Base-by-base conservation (phyloP, 345 rosid species). In the Ceriops tagal region DNA sequence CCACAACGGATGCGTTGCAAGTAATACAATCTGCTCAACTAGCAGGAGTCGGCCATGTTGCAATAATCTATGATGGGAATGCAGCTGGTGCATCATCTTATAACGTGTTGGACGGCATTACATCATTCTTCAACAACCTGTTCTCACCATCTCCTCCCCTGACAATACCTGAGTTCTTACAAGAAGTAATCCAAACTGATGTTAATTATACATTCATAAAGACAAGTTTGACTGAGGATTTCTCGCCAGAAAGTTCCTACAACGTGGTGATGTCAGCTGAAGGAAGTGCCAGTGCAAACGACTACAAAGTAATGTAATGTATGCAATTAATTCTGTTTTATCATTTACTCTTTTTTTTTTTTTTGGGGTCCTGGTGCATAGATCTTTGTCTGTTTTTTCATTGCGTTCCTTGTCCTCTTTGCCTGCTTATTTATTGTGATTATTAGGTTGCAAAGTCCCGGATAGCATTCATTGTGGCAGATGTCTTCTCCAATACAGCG, bases 291-390 rank as follows among this genome's bases (percentile, higher is more conserved):
- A 78, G 66, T 71, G 64, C 72, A 62, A 76, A 75, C 84, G 87
- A 87, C 92, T 89, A 84, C 99, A 95, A 95, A 95, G 99, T 95
- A 95, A 92, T 90, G 98, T 90, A 92, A 92, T 91, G 99, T 89
- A 92, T 87, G 90, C 92, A 47, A 73, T 82, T 78, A 61, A 71
- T 72, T 81, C 81, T 71, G 75, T 73, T 75, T 73, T 61, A 19
- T 67, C 67, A 10, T 6, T 19, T 30, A 6, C 10, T 5, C 28
- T 8, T 49, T 16, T 0, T 27, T 66, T 0, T 51, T 20, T 62
- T 69, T n/a, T n/a, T n/a, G n/a, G 58, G 59, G 30, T 67, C 22
- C 39, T 46, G 52, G 21, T 20, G 10, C 47, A 13, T 26, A 13
- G 26, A 26, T 22, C 68, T 19, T 28, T 21, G 19, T 37, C 39